These are phyloP conservation scores for Cymbopogon flexuosus DNA, from an alignment of 202 grass and related monocot genomes.

Conservation along the genomic window DNA sequence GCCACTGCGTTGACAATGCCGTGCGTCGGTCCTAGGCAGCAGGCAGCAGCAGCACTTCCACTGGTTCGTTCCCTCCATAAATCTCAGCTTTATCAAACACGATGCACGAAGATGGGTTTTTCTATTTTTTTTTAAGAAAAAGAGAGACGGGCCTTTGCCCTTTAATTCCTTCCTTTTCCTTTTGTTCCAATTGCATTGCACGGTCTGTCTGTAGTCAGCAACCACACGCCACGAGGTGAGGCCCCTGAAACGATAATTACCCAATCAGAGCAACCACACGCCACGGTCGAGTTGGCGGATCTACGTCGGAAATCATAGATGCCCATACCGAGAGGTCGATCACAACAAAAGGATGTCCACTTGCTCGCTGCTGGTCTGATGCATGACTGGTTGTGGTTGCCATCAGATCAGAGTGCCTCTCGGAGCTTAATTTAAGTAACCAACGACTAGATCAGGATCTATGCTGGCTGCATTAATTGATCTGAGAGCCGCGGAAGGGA, in stretches of 20 bases:
- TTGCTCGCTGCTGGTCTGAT: background rate
- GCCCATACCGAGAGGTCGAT: background rate
- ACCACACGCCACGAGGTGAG: too few relatives aligned
- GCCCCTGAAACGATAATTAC: background rate
- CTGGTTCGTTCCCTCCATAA: too few relatives aligned
- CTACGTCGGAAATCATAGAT: background rate
- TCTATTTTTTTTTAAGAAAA: background rate
- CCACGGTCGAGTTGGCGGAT: background rate
- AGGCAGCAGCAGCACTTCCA: background rate
- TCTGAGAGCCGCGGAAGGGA: background rate
- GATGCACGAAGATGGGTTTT: background rate
- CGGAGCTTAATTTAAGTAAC: background rate
- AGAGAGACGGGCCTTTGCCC: background rate
- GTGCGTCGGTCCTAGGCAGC: background rate
- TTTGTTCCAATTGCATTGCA: background rate
- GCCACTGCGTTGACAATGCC: constrained; percentile 12
- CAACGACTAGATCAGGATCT: background rate
- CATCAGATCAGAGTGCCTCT: background rate
- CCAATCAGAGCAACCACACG: too few relatives aligned
- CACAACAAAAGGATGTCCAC: background rate
- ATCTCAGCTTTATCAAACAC: constrained; percentile 13
- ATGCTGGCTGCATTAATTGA: background rate
- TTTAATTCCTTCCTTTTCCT: too few relatives aligned
- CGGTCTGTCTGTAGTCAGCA: background rate
- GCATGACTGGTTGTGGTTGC: background rate